Evolutionary conservation across 2,329 filamentous ascomycete species (phyloP).

Genomic region (Helminthosporium solani): DNA sequence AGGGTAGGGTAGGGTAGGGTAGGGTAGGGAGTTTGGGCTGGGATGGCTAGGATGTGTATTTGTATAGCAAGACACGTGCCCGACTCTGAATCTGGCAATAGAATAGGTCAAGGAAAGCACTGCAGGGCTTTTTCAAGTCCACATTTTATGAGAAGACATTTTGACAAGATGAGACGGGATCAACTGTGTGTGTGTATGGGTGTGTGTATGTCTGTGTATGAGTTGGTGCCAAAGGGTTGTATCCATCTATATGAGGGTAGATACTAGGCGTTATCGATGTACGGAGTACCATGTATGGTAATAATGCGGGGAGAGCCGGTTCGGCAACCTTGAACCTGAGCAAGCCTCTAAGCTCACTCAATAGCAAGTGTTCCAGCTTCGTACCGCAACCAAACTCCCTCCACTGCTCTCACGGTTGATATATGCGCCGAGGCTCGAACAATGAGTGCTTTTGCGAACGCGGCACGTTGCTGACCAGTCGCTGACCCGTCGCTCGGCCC

Average conservation of each 20-base stretch:
- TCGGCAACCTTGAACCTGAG: conserved; percentile 1
- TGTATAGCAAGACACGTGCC: conserved; percentile 11
- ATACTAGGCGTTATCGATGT: conserved; percentile 1
- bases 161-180: too few relatives aligned
- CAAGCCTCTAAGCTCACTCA: conserved; percentile 9
- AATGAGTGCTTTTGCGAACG: conserved; percentile 32
- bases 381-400: conserved; percentile 2
- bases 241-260: not conserved
- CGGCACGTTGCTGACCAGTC: conserved; percentile 23
- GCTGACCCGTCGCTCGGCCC: conserved; percentile 23
- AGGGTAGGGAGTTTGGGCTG: not conserved
- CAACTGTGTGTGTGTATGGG: too few relatives aligned
- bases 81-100: not conserved
- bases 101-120: not conserved
- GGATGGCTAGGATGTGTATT: conserved; percentile 4
- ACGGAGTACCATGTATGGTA: too few relatives aligned
- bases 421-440: conserved; percentile 14
- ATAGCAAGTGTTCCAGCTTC: conserved; percentile 9
- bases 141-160: too few relatives aligned
- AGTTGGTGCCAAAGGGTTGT: too few relatives aligned
- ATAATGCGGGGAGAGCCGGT: conserved; percentile 6
- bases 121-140: not conserved
- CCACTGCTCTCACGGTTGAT: too few relatives aligned
- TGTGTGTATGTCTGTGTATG: too few relatives aligned
- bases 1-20: too few relatives aligned